These are phyloP conservation scores for Austroboletus eburneus DNA, from an alignment of 768 basidiomycete genomes.

Conservation along the genomic window DNA sequence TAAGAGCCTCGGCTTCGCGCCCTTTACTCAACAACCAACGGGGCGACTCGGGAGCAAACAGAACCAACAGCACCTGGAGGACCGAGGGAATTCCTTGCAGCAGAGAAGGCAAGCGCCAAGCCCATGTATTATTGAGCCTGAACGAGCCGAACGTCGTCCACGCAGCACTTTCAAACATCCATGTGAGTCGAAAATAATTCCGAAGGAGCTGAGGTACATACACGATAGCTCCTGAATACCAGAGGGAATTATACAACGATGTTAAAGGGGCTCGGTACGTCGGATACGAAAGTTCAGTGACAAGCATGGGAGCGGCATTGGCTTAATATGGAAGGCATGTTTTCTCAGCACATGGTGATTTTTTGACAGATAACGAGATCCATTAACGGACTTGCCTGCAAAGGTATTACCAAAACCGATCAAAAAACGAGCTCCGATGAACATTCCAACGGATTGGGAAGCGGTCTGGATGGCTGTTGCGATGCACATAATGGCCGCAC, in stretches of 20 bases:
- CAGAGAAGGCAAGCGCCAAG: slow-evolving; percentile 79
- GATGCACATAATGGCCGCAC: slow-evolving; percentile 63
- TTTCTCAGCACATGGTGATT: slow-evolving; percentile 7
- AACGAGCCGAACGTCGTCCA: slow-evolving; percentile 85
- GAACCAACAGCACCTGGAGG: slow-evolving; percentile 60
- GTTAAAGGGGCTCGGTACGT: slow-evolving; percentile 76
- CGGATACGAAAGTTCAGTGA: slow-evolving; percentile 85
- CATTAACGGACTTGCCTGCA: slow-evolving; percentile 39
- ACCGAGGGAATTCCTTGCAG: slow-evolving; percentile 72
- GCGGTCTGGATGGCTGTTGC: slow-evolving; percentile 69
- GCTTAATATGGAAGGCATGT: slow-evolving; percentile 20
- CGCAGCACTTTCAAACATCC: slow-evolving; percentile 64
- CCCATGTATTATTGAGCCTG: slow-evolving; percentile 61
- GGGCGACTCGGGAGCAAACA: slow-evolving; percentile 78
- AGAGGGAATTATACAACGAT: slow-evolving; percentile 77
- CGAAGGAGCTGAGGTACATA: slow-evolving; percentile 29
- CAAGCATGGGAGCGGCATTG: slow-evolving; percentile 76
- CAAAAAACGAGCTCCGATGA: slow-evolving; percentile 76
- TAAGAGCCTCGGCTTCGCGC: slow-evolving; percentile 60
- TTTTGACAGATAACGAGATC: slow-evolving; percentile 3
- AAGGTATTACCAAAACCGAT: slow-evolving; percentile 77
- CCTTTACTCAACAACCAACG: slow-evolving; percentile 80
- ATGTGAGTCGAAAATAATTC: not conserved
- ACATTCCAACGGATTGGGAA: slow-evolving; percentile 67
- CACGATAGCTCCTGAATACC: slow-evolving; percentile 83